These are phyloP conservation scores for Xenosphaeropsis pyriputrescens DNA, from an alignment of 2,329 filamentous ascomycete species.

Conservation along the genomic window DNA sequence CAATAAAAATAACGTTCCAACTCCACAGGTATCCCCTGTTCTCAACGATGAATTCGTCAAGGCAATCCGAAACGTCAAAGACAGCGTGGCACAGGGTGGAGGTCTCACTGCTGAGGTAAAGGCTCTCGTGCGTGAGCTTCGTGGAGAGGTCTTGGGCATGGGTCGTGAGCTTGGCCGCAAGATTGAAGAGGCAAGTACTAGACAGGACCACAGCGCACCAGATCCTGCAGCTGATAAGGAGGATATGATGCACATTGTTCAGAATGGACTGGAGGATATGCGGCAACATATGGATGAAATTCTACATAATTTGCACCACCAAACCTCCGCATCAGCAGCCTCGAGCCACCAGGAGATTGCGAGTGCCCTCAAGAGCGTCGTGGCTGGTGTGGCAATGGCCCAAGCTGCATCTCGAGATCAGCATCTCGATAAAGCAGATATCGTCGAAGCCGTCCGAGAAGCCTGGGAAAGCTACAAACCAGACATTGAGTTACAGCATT, in stretches of 20 bases:
- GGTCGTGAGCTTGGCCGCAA: constrained; percentile 78
- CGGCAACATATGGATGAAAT: constrained; percentile 72
- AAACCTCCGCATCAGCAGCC: constrained; percentile 47
- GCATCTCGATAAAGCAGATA: constrained; percentile 62
- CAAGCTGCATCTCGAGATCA: constrained; percentile 30
- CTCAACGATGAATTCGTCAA: constrained; percentile 69
- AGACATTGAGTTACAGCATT: constrained; percentile 79
- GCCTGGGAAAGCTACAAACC: constrained; percentile 93
- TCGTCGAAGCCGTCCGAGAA: constrained; percentile 74
- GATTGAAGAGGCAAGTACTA: constrained; percentile 43
- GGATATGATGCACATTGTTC: constrained; percentile 64
- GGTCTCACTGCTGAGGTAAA: constrained; percentile 88
- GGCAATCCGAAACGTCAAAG: constrained; percentile 75
- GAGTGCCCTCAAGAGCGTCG: constrained; percentile 64
- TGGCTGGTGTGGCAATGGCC: constrained; percentile 35
- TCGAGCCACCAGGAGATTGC: constrained; percentile 67
- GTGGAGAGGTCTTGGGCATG: constrained; percentile 90
- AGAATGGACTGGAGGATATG: constrained; percentile 68
- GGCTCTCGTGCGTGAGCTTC: constrained; percentile 72
- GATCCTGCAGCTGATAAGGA: constrained; percentile 42
- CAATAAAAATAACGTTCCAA: constrained; percentile 13
- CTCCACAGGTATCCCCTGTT: constrained; percentile 33
- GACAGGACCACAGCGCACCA: constrained; percentile 6
- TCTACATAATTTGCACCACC: constrained; percentile 59
- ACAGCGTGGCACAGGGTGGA: constrained; percentile 77